Evolutionary conservation across 257 asterid genomes (phyloP).

Genomic region (Solanum neorickii): DNA sequence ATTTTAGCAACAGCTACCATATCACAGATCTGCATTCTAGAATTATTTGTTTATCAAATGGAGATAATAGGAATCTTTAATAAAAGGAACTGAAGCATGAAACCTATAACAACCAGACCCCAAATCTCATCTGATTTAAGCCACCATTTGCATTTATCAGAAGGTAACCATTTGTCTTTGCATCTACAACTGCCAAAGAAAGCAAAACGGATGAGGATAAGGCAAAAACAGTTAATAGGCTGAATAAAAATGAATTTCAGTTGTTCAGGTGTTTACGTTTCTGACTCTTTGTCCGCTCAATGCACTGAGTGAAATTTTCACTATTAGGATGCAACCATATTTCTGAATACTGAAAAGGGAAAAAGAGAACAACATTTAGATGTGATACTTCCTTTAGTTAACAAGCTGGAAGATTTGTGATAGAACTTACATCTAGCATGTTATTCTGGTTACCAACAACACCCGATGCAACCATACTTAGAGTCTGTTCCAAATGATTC

Average conservation of each 20-base stretch:
- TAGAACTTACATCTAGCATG: slow-evolving; percentile 38
- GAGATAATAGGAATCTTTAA: slow-evolving; percentile 10
- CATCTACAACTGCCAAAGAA: slow-evolving; percentile 49
- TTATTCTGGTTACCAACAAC: slow-evolving; percentile 27
- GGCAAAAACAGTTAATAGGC: background rate
- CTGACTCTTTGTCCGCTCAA: slow-evolving; percentile 56
- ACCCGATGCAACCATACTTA: slow-evolving; percentile 43
- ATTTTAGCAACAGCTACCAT: slow-evolving; percentile 96
- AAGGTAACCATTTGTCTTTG: slow-evolving; percentile 69
- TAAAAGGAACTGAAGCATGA: slow-evolving; percentile 5
- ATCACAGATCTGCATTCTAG: slow-evolving; percentile 99
- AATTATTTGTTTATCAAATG: slow-evolving; percentile 48
- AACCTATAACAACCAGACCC: slow-evolving; percentile 68
- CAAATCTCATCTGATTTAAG: slow-evolving; percentile 99
- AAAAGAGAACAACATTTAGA: background rate
- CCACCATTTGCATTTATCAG: slow-evolving; percentile 94
- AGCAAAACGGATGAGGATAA: background rate
- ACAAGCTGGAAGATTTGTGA: background rate
- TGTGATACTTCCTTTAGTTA: background rate
- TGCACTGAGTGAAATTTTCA: slow-evolving; percentile 72
- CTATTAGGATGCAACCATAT: slow-evolving; percentile 84
- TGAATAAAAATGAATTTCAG: background rate
- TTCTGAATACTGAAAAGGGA: slow-evolving; percentile 51
- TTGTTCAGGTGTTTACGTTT: slow-evolving; percentile 43
- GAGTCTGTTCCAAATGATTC: slow-evolving; percentile 39